Conservation (phyloP, 2,329 filamentous ascomycete species). For the Phymatotrichopsis omnivora region DNA sequence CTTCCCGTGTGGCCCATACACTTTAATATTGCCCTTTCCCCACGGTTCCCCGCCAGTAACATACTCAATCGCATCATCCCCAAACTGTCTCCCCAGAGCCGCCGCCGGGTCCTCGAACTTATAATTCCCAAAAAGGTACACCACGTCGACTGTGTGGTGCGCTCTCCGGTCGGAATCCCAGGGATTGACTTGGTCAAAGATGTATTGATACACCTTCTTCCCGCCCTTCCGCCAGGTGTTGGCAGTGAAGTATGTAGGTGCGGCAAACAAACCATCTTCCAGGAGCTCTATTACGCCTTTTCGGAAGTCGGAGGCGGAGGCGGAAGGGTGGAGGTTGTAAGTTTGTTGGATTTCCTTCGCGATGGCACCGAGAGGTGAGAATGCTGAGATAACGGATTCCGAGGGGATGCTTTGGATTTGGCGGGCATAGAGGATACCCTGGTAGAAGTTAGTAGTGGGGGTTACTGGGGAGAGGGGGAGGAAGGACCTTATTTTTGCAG, state of each 20-base stretch:
- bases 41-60: neutral
- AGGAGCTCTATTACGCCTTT: neutral
- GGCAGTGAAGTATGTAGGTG: neutral
- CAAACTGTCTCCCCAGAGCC: neutral
- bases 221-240: neutral
- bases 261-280: neutral
- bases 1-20: constrained; percentile 1
- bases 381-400: too few relatives aligned
- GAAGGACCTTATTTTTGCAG: neutral
- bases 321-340: too few relatives aligned
- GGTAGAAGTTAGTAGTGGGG: neutral
- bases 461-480: neutral
- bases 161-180: neutral
- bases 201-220: constrained; percentile 5
- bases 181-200: constrained; percentile 6
- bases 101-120: neutral
- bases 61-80: constrained; percentile 3
- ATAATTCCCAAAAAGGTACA: neutral
- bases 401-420: too few relatives aligned
- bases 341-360: too few relatives aligned
- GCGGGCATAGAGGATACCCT: neutral
- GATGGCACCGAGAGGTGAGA: too few relatives aligned
- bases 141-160: constrained; percentile 1
- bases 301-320: neutral
- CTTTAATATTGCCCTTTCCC: neutral